Evolutionary conservation across 225 moss, liverwort and hornwort genomes (phyloP), one percentile per base, ranked within the genome.

Genomic region (Sphagnum contortum): DNA sequence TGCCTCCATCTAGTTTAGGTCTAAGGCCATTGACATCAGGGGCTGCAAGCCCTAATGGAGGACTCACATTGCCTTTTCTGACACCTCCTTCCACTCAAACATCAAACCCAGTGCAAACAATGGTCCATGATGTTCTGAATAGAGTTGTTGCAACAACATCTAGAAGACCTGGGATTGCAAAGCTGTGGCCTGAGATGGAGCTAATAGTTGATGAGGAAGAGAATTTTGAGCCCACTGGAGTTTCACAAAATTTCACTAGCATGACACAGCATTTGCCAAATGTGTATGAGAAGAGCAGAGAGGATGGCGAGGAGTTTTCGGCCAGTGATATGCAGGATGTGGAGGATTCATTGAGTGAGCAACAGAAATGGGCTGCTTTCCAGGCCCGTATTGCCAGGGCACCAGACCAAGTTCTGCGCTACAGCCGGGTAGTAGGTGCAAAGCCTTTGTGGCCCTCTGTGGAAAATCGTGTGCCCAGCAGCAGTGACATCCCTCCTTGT

Each of bases 291-390:
- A 77, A 55, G 56, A 85, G 88, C 59, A 81, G 82, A 66, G 72
- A 60, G 1, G 72, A 75, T 62, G 74, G 74, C 4, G 81, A 83
- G 55, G 87, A 87, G 57, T 85, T 88, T 44, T 84, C 88, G 6
- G 76, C 76, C 4, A 75, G 69, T 57, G 96, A 98, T 56, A 81
- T 98, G 69, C 81, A 77, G 67, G 93, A 82, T 12, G 79, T 98
- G 44, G 85, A 91, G 72, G 90, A 98, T 59, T 72, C 86, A 44
- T 79, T 89, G 49, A 56, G 73, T 5, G 93, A 93, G 62, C 88
- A 89, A 66, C 93, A 98, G 49, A 89, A 93, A 9, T 98, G 96
- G 96, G 96, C 83, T 5, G 74, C 81, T 11, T 98, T 98, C 62
- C 90, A 98, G 74, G 83, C 87, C 8, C 81, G 83, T 46, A 54